A percentile compares a stretch with the other conserved stretches of the same genome.
Conservation (phyloP, 495 filamentous ascomycete species). For the Aspergillus hancockii region DNA sequence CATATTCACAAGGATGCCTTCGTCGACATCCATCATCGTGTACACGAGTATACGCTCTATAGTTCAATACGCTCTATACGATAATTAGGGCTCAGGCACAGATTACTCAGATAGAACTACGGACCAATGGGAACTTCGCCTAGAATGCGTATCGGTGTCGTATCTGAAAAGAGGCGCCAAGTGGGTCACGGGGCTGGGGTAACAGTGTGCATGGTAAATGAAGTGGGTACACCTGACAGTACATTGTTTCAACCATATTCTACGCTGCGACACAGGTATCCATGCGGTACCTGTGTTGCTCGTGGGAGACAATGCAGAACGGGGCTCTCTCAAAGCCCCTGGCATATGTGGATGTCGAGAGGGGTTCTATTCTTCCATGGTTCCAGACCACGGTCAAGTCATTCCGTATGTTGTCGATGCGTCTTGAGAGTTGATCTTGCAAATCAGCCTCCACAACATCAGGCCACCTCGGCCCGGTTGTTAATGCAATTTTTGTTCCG, state of each 20-base stretch:
- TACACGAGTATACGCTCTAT: too few species aligned
- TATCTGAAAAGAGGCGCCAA: background rate
- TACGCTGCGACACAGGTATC: background rate
- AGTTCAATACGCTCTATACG: conserved; percentile 1
- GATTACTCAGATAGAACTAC: background rate
- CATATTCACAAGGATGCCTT: background rate
- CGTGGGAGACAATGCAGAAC: background rate
- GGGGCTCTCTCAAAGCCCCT: background rate
- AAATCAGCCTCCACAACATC: background rate
- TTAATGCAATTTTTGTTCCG: background rate
- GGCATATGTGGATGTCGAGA: too few species aligned
- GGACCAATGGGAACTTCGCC: background rate
- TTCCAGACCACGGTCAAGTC: background rate
- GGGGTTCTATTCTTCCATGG: too few species aligned
- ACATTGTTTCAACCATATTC: background rate
- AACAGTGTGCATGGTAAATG: background rate
- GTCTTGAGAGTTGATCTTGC: too few species aligned
- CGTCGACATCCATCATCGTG: background rate
- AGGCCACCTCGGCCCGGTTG: conserved; percentile 1
- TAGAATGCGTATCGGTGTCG: background rate
- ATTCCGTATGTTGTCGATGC: background rate
- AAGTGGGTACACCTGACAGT: background rate
- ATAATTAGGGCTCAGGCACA: background rate
- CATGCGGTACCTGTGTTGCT: background rate
- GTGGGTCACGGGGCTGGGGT: background rate